Base-by-base conservation (phyloP, 805 yeast species). In the Saturnispora sekii region DNA sequence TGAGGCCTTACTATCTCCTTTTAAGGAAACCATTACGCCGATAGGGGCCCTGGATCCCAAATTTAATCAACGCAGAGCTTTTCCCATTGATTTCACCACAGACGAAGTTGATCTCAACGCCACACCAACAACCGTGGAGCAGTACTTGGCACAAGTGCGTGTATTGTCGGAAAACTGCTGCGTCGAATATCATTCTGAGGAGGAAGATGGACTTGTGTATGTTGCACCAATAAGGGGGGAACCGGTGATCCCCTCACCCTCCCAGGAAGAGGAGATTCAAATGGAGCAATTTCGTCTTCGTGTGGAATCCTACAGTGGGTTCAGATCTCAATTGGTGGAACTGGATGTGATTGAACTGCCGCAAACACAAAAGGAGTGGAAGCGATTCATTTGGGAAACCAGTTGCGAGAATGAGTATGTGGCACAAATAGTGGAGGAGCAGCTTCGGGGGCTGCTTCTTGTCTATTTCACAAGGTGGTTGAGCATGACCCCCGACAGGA, bases 381-480 rank as follows among this genome's bases (percentile, higher is more conserved):
- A 70, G 45, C 52, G 53, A 8, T 66, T 62, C 44, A 54, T 71
- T 2, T 58, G 62, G 43, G 54, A 60, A 14, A 58, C 61, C 15
- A 50, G 51, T 8, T 73, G 75, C 4, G 54, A 61, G 10, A 41
- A 48, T 5, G 57, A 52, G 5, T 45, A 62, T 10, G 37, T 69
- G 16, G 56, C 57, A 2, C 59, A 56, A 37, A 47, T 62, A 2
- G 43, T 72, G n/a, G 67, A 62, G 37, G 70, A 68, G 35, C 53
- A 50, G 5, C 57, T 59, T 35, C 54, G 58, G 15, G 53, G 70
- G 37, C 60, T 67, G 38, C 53, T 72, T 38, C 44, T 68, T 8
- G 66, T 66, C n/a, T 71, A 70, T 52, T 61, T 60, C 40, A 61
- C 66, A 9, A 63, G 65, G 45, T 74, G 77, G 77, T 51, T 67